Base-by-base conservation (phyloP, 495 filamentous ascomycete species). In the Apiosordaria backusii region DNA sequence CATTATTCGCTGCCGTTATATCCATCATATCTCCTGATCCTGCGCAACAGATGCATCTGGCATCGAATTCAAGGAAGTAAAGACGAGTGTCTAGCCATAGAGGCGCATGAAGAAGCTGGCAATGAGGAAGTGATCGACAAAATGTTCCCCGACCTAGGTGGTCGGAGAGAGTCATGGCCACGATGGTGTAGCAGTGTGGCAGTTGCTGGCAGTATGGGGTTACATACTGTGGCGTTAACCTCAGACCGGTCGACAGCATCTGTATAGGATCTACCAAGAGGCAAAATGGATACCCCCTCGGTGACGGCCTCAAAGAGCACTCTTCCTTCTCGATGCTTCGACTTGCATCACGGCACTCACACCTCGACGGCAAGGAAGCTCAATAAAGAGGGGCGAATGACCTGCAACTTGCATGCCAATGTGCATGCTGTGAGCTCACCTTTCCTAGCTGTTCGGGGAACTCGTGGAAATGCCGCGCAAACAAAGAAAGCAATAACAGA, bases 191-290 rank as follows among this genome's bases (percentile, higher is more conserved):
- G 19, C 19, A 55, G 18, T 21, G 53, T 55, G 53, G 53, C n/a
- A n/a, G n/a, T n/a, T n/a, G n/a, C n/a, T n/a, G n/a, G n/a, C 53
- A 55, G 53, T 6, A 21, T 55, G 18, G 10, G 35, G 35, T 45
- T 13, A 15, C 35, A 45, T 45, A 45, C 10, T 2, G 9, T 13
- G 35, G 35, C 35, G 35, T 45, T 15, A 2, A 13, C 35, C 16
- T 15, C 35, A 45, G 35, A 45, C 35, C 35, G 35, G 35, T 45
- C 9, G 24, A 5, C 57, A 23, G 10, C 57, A 18, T 4, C 16
- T 21, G 57, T 15, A 45, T 40, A 61, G 15, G 59, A 61, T 61
- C 59, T 61, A 27, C 59, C 59, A 61, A 61, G 59, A 45, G 19
- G 59, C 59, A n/a, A 50, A 50, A 45, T 13, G n/a, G 29, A 21